Evolutionary conservation across 352 stramenopile species (phyloP), one percentile per base, ranked within the genome.

Genomic region (Blastocystis sp.): DNA sequence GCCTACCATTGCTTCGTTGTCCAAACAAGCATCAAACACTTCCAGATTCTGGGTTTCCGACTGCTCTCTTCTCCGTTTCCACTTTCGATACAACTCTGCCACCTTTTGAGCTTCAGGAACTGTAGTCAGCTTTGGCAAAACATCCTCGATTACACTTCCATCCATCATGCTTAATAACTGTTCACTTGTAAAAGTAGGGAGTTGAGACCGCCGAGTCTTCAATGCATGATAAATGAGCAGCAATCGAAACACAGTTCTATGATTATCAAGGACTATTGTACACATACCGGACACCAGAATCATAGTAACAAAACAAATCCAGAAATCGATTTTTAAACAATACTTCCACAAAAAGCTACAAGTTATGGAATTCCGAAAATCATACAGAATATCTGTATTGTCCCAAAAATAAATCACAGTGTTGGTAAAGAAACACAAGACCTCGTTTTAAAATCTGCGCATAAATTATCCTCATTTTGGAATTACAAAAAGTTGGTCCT

Each of bases 231-330:
- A 85, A 3, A 85, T 24, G 18, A 85, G 73, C 26, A 85, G 39
- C 43, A 66, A 26, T 47, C 63, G 73, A 43, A 85, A 85, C 47
- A 85, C n/a, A 20, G 68, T 24, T 39, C 66, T 78, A 8, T 6
- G 4, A 34, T 34, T 62, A 54, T 50, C 20, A 54, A 55, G 0
- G 6, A 37, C 30, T 9, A 37, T 0, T 13, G 11, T 59, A 56
- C 20, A 5, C 39, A 13, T 50, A 85, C 73, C 73, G 73, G 3
- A 68, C 54, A 11, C 63, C 63, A 6, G 47, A 30, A 45, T 85
- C 73, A 30, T 53, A 85, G 26, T 85, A 55, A 43, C 73, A 68
- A 55, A 85, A 85, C 20, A 85, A 39, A 34, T 53, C 43, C 39
- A 68, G 54, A 65, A 85, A 85, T 69, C 68, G 50, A 30, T 30